Conservation (phyloP, 164 flowering plant species). For the Echeveria elegans region DNA sequence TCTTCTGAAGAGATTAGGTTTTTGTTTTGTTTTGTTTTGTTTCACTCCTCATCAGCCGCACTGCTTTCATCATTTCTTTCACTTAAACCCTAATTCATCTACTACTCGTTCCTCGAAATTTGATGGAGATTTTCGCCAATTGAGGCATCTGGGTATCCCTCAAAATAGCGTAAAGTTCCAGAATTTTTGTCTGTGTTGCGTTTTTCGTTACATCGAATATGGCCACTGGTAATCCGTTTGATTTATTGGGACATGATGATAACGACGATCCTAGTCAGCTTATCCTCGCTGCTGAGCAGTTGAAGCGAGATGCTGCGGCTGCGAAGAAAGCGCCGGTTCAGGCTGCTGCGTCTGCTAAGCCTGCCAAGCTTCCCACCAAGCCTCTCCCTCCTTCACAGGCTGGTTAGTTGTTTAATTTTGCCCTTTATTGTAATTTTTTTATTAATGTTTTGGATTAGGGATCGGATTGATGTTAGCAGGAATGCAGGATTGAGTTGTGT, state of each 20-base stretch:
- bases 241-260: not conserved
- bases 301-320: not conserved
- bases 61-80: not conserved
- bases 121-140: not conserved
- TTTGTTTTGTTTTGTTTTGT: too few relatives aligned
- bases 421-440: not conserved
- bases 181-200: not conserved
- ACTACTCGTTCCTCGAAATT: not conserved
- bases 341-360: not conserved
- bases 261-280: slow-evolving; percentile 2
- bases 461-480: not conserved
- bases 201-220: not conserved
- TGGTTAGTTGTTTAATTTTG: not conserved
- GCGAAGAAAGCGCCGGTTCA: not conserved
- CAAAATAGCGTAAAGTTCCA: not conserved
- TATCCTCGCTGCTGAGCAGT: not conserved
- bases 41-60: not conserved
- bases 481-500: not conserved
- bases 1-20: not conserved
- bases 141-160: not conserved
- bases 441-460: not conserved
- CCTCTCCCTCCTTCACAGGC: slow-evolving; percentile 1
- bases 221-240: slow-evolving; percentile 4
- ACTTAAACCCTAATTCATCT: not conserved
- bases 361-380: slow-evolving; percentile 4